Evolutionary conservation across 805 yeast genomes (phyloP).

Genomic region (Cyberlindnera suaveolens): DNA sequence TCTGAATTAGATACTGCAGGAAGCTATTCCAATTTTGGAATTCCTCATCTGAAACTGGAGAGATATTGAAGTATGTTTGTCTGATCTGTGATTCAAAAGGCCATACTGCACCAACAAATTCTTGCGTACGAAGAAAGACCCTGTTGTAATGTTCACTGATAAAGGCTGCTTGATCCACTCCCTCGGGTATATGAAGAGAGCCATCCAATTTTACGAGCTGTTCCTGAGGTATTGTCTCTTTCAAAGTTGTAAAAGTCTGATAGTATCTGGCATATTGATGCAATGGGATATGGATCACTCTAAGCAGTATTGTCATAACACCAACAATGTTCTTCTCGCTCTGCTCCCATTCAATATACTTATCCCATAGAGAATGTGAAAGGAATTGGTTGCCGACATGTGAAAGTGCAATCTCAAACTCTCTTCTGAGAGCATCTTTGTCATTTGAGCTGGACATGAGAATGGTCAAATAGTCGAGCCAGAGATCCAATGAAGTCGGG

Average conservation of each 20-base stretch:
- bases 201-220: constrained; percentile 11
- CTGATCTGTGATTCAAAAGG: constrained; percentile 58
- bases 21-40: constrained; percentile 56
- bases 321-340: constrained; percentile 30
- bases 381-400: constrained; percentile 66
- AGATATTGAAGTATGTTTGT: constrained; percentile 51
- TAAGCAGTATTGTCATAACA: constrained; percentile 35
- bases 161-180: constrained; percentile 15
- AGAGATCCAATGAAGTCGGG: constrained; percentile 57
- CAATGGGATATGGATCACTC: constrained; percentile 55
- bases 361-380: constrained; percentile 81
- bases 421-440: constrained; percentile 29
- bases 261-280: constrained; percentile 83
- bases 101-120: constrained; percentile 44
- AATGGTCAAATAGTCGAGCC: constrained; percentile 61
- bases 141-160: constrained; percentile 11
- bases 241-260: constrained; percentile 37
- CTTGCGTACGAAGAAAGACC: constrained; percentile 15
- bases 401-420: constrained; percentile 43
- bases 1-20: constrained; percentile 44
- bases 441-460: constrained; percentile 35
- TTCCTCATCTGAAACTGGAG: constrained; percentile 37
- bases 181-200: constrained; percentile 16
- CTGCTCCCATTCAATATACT: constrained; percentile 57
- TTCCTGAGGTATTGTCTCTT: constrained; percentile 11